Evolutionary conservation across 2,329 filamentous ascomycete genomes (phyloP), one percentile per base, ranked within the genome.

Genomic region (Conoideocrella luteorostrata): DNA sequence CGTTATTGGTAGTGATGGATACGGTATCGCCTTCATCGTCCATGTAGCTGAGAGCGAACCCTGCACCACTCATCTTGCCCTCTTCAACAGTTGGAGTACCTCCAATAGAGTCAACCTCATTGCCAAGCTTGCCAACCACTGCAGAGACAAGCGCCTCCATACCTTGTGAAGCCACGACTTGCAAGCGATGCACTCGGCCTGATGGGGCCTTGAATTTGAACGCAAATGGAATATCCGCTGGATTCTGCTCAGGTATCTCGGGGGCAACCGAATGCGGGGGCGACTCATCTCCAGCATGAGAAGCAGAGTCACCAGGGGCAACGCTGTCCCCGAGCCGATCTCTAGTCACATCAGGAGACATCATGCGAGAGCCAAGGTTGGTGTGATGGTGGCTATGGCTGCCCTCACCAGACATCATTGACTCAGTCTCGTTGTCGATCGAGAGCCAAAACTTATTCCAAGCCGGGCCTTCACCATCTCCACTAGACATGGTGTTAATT

Each of bases 371-470:
- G 48, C 81, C 79, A 38, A 82, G 71, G 46, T 84, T 81, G 41
- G 80, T 57, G 72, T 80, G 62, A 56, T 71, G 72, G 55, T 81
- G 74, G 55, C 87, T 84, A 57, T 84, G 83, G 58, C 86, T 87
- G 39, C 85, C 87, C 45, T 94, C 88, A 47, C 90, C 93, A 47
- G 93, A 98, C 65, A 97, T 82, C 76, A 95, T 85, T 2, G 93
- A 98, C 66, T 97, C 93, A 12, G 90, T 91, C 63, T 95, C 91
- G 56, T 94, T 82, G 64, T 97, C 80, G 56, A 98, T 82, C 1
- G 93, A 97, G 53, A 97, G 75, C 93, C 93, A 98, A 71, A 98
- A 98, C 67, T 97, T 98, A 72, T 96, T 97, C 93, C 93, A 98
- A 6, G 93, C 93, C 5, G 93, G 93, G 0, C 93, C 93, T 67